A percentile compares a stretch with the other conserved stretches of the same genome.
Conservation (phyloP, 768 basidiomycete species). For the Suillus clintonianus region DNA sequence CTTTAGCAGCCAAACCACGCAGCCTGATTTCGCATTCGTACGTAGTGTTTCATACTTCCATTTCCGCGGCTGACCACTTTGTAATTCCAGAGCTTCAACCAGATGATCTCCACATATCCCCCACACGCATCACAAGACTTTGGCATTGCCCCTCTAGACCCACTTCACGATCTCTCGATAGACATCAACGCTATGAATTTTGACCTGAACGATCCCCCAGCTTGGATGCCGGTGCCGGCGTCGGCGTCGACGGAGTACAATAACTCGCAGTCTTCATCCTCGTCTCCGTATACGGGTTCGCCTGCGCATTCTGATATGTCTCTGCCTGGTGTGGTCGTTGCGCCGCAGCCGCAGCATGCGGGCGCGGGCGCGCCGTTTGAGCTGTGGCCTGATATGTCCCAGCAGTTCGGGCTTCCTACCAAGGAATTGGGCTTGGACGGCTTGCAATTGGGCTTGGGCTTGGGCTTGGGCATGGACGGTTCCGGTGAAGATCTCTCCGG, state of each 20-base stretch:
- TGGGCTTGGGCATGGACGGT: no score
- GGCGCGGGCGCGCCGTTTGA: constrained; percentile 13
- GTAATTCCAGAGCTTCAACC: constrained; percentile 27
- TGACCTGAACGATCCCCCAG: constrained; percentile 10
- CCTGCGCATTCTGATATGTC: constrained; percentile 33
- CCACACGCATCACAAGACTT: constrained; percentile 19
- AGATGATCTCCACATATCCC: constrained; percentile 24
- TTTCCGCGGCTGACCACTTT: no score
- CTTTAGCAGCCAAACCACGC: constrained; percentile 25
- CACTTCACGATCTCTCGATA: constrained; percentile 15
- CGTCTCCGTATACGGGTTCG: constrained; percentile 47
- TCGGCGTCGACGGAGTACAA: constrained; percentile 11
- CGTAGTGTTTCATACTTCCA: no score
- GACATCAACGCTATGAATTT: constrained; percentile 8
- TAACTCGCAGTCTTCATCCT: constrained; percentile 33
- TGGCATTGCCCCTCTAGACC: constrained; percentile 28
- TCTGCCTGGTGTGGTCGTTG: constrained; percentile 27
- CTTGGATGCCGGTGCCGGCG: constrained; percentile 8
- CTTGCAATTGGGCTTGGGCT: no score
- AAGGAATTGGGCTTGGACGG: neutral
- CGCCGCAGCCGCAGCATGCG: constrained; percentile 27
- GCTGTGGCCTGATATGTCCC: constrained; percentile 18
- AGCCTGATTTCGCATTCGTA: constrained; percentile 18
- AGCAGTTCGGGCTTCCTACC: neutral
- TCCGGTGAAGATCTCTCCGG: neutral